phyloP scores from a whole-genome alignment of 1,284 basidiomycete species.

The Melampsora americana region DNA sequence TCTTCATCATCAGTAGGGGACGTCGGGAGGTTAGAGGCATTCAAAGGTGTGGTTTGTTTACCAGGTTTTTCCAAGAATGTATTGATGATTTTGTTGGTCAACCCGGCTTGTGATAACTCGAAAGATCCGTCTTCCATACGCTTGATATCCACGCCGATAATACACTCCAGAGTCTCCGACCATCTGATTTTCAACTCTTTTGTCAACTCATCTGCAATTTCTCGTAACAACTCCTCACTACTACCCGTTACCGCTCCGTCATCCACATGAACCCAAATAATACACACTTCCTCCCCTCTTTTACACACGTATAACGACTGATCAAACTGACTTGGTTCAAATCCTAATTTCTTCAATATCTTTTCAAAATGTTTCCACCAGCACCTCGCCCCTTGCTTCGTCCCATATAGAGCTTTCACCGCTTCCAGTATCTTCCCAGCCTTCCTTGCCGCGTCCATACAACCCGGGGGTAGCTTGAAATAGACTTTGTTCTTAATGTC shows the following conservation, averaged over 20 bases:
- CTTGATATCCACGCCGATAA: too few relatives aligned
- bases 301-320: too few relatives aligned
- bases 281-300: not conserved
- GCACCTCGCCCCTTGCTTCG: constrained; percentile 4
- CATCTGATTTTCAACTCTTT: not conserved
- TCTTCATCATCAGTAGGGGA: constrained; percentile 1
- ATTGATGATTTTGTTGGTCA: too few relatives aligned
- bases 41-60: not conserved
- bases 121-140: too few relatives aligned
- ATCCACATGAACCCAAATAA: not conserved
- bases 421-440: not conserved
- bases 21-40: not conserved
- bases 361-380: too few relatives aligned
- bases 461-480: too few relatives aligned
- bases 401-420: constrained; percentile 22
- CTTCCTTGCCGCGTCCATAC: too few relatives aligned
- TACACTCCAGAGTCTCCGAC: too few relatives aligned
- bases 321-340: too few relatives aligned
- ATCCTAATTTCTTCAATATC: too few relatives aligned
- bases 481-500: too few relatives aligned
- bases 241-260: not conserved
- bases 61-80: not conserved
- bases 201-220: not conserved
- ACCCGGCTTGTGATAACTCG: too few relatives aligned
- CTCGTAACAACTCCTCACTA: not conserved